Evolutionary conservation across 441 rosid species (phyloP).

Genomic region (Breynia disticha): DNA sequence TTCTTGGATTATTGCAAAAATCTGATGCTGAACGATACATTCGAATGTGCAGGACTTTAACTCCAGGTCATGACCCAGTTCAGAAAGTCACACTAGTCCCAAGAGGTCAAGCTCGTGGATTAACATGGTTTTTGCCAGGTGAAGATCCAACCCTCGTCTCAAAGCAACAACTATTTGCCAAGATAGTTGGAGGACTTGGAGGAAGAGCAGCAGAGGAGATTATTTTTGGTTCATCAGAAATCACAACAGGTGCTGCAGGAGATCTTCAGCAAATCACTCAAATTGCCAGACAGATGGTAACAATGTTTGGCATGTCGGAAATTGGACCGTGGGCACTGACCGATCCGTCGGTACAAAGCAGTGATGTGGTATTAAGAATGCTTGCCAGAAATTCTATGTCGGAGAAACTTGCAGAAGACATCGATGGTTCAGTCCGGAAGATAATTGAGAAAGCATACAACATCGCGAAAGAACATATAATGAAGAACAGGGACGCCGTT

Average conservation of each 20-base stretch:
- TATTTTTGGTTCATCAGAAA: conserved; percentile 59
- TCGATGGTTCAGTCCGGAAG: conserved; percentile 37
- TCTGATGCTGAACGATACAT: neutral
- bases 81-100: conserved; percentile 65
- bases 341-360: conserved; percentile 43
- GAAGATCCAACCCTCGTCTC: conserved; percentile 59
- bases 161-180: conserved; percentile 49
- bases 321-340: conserved; percentile 62
- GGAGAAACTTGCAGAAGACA: conserved; percentile 58
- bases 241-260: conserved; percentile 65
- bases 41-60: conserved; percentile 33
- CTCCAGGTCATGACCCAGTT: conserved; percentile 63
- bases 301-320: conserved; percentile 68
- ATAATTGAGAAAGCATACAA: conserved; percentile 47
- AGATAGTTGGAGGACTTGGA: conserved; percentile 69
- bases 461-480: conserved; percentile 47
- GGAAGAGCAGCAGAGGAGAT: conserved; percentile 70
- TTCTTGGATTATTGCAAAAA: neutral
- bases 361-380: conserved; percentile 61
- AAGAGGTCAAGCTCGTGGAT: conserved; percentile 70
- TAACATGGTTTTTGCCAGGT: conserved; percentile 59
- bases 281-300: conserved; percentile 76
- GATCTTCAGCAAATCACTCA: conserved; percentile 60
- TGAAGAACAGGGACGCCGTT: conserved; percentile 52
- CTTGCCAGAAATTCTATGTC: conserved; percentile 58